Evolutionary conservation across 164 flowering plant genomes (phyloP).

Genomic region (Stephania yunnanensis): DNA sequence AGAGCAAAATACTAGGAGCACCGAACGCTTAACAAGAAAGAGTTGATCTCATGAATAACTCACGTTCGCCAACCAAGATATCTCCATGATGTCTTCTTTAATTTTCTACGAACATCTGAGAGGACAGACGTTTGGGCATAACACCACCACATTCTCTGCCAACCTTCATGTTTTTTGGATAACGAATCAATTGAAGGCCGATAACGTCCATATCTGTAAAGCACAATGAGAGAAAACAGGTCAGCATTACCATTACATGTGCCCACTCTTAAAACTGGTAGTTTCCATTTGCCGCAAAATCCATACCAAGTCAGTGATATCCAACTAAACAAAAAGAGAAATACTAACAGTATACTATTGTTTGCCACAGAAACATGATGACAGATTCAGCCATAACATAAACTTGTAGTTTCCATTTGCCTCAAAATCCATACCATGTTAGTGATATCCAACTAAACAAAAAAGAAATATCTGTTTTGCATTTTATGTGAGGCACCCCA

Average conservation of each 20-base stretch:
- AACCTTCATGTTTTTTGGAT: conserved; percentile 50
- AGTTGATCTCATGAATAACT: conserved; percentile 25
- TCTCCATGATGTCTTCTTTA: conserved; percentile 75
- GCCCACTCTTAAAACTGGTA: background rate
- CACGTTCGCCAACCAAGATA: conserved; percentile 69
- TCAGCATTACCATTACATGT: background rate
- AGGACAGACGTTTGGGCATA: conserved; percentile 83
- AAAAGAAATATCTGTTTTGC: too few species aligned
- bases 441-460: too few species aligned
- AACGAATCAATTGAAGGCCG: conserved; percentile 64
- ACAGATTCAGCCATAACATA: background rate
- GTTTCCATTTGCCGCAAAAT: background rate
- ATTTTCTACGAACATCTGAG: conserved; percentile 63
- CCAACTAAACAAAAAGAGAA: too few species aligned
- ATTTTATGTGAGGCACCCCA: too few species aligned
- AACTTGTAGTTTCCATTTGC: too few species aligned
- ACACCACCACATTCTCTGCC: conserved; percentile 91
- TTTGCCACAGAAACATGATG: background rate
- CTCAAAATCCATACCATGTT: too few species aligned
- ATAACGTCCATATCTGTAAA: conserved; percentile 72
- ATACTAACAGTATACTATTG: too few species aligned
- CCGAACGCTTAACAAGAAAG: background rate
- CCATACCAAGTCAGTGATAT: background rate
- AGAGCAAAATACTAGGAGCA: background rate
- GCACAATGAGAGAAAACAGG: conserved; percentile 18